Evolutionary conservation across 306 rosid species (phyloP).

Genomic region (Lagenaria siceraria): DNA sequence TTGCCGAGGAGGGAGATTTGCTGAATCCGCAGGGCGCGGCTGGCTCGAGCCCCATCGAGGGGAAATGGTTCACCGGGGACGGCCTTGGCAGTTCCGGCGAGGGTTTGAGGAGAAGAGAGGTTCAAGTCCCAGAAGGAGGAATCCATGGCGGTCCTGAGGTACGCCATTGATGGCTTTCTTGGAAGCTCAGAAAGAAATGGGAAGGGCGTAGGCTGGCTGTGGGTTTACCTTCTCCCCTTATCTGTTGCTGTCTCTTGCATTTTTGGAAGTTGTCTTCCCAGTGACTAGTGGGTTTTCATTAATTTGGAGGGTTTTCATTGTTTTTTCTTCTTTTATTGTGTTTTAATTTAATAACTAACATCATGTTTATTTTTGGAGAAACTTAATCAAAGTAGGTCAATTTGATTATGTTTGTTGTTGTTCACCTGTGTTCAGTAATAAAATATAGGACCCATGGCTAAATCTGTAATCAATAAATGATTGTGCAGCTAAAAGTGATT

Average conservation of each 20-base stretch:
- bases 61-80: conserved; percentile 73
- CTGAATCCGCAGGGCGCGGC: conserved; percentile 48
- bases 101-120: conserved; percentile 47
- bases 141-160: conserved; percentile 69
- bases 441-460: too few relatives aligned
- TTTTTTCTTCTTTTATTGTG: too few relatives aligned
- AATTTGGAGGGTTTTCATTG: background rate
- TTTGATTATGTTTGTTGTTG: too few relatives aligned
- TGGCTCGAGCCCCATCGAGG: conserved; percentile 45
- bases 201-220: background rate
- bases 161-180: conserved; percentile 38
- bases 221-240: background rate
- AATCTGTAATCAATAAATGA: too few relatives aligned
- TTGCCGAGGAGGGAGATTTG: conserved; percentile 38
- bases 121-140: conserved; percentile 68
- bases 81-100: conserved; percentile 49
- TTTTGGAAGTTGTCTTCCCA: background rate
- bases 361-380: too few relatives aligned
- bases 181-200: background rate
- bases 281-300: background rate
- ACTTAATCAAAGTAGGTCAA: too few relatives aligned
- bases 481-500: too few relatives aligned
- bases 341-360: too few relatives aligned
- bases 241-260: background rate
- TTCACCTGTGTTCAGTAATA: too few relatives aligned